Conservation (phyloP, 169 alveolate genomes). For the Plasmodium sp. region DNA sequence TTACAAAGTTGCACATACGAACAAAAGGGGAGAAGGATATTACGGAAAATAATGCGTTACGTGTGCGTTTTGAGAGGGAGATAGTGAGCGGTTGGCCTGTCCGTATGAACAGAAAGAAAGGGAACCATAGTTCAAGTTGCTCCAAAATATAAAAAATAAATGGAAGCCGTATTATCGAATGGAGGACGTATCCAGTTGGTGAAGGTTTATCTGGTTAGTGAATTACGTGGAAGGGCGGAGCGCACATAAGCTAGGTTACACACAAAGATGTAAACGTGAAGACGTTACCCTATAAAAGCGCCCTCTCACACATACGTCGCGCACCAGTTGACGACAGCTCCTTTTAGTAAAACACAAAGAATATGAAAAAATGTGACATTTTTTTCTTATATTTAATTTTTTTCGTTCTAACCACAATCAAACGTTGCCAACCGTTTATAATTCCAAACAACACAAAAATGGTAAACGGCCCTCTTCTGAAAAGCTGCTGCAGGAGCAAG, state of each 20-base stretch:
- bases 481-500: slow-evolving; percentile 9
- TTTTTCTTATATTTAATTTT: slow-evolving; percentile 5
- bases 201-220: neutral
- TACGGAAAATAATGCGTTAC: neutral
- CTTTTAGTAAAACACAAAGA: slow-evolving; percentile 11
- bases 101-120: neutral
- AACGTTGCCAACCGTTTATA: slow-evolving; percentile 17
- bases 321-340: neutral
- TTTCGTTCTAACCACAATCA: neutral
- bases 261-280: neutral
- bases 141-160: neutral
- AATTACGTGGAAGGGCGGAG: neutral
- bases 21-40: neutral
- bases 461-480: neutral
- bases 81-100: neutral
- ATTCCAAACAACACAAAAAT: slow-evolving; percentile 10
- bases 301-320: neutral
- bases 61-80: neutral
- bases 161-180: neutral
- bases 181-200: neutral
- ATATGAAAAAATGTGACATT: slow-evolving; percentile 53
- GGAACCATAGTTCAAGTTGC: neutral
- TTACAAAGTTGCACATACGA: neutral
- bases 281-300: neutral
- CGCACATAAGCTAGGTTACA: neutral